A percentile compares a stretch with the other conserved stretches of the same genome.
These are phyloP conservation scores for Physcia stellaris DNA, from an alignment of 495 filamentous ascomycete species.

Conservation along the genomic window DNA sequence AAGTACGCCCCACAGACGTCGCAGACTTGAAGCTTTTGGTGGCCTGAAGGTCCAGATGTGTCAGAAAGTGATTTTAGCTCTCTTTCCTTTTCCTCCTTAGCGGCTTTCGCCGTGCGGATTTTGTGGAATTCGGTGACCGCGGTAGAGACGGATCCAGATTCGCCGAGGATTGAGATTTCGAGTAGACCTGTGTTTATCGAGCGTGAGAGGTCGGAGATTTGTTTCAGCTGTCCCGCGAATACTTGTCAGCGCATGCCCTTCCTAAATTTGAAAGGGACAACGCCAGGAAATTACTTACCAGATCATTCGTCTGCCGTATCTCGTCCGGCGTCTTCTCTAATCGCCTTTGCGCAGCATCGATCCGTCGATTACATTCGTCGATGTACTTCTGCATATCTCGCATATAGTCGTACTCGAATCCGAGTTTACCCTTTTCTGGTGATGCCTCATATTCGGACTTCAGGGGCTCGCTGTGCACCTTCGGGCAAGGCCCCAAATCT, in stretches of 20 bases:
- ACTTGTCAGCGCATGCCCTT: constrained; percentile 2
- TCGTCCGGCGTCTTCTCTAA: constrained; percentile 98
- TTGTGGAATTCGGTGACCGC: constrained; percentile 80
- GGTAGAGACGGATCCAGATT: constrained; percentile 62
- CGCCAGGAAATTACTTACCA: constrained; percentile 30
- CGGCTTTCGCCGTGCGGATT: constrained; percentile 62
- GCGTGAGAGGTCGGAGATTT: constrained; percentile 67
- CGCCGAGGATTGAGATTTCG: constrained; percentile 76
- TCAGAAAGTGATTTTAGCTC: constrained; percentile 88
- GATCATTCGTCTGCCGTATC: constrained; percentile 86
- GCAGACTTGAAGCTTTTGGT: constrained; percentile 97
- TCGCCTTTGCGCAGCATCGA: constrained; percentile 76
- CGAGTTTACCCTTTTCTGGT: constrained; percentile 61
- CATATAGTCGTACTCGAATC: constrained; percentile 93
- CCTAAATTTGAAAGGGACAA: background rate
- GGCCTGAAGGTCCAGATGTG: constrained; percentile 78
- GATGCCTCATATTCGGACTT: constrained; percentile 75
- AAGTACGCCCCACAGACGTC: constrained; percentile 96
- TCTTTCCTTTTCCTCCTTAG: constrained; percentile 72
- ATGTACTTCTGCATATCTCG: constrained; percentile 91
- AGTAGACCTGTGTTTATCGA: constrained; percentile 72
- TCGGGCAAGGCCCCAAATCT: constrained; percentile 83
- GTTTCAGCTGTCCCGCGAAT: constrained; percentile 45
- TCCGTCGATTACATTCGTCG: constrained; percentile 89
- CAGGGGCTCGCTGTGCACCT: constrained; percentile 77